Evolutionary conservation across 805 yeast species (phyloP).

Genomic region (Huiozyma naganishii): DNA sequence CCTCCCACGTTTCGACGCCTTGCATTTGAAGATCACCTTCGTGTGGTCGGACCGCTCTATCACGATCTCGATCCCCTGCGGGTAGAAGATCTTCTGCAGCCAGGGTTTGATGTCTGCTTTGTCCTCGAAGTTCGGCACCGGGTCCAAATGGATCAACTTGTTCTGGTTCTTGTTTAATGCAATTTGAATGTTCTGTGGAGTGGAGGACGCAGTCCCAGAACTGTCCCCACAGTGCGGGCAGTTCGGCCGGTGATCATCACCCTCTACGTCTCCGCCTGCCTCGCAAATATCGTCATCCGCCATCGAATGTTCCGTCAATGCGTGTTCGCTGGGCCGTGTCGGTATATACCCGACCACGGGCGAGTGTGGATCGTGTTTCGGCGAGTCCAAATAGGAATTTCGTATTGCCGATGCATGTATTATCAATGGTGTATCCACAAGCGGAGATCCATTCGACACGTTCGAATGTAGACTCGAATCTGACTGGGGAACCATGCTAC

Average conservation of each 20-base stretch:
- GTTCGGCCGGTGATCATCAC: slow-evolving; percentile 1
- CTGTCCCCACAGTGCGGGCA: slow-evolving; percentile 3
- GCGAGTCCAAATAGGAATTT: too few relatives aligned
- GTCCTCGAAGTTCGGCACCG: slow-evolving; percentile 31
- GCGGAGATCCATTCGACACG: too few relatives aligned
- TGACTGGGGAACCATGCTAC: too few relatives aligned
- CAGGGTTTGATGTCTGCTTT: slow-evolving; percentile 51
- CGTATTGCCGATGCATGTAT: too few relatives aligned
- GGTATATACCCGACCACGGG: too few relatives aligned
- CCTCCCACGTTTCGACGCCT: slow-evolving; percentile 29
- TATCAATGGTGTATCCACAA: too few relatives aligned
- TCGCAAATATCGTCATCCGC: background rate
- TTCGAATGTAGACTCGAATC: too few relatives aligned
- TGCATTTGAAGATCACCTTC: slow-evolving; percentile 54
- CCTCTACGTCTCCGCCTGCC: background rate
- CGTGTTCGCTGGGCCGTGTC: too few relatives aligned
- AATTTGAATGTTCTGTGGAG: slow-evolving; percentile 7
- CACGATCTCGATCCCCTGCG: slow-evolving; percentile 43
- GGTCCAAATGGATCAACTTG: slow-evolving; percentile 29
- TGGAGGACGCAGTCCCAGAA: slow-evolving; percentile 2
- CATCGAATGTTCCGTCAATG: background rate
- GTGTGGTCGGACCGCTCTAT: slow-evolving; percentile 52
- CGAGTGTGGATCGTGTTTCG: too few relatives aligned
- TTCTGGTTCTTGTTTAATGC: slow-evolving; percentile 10
- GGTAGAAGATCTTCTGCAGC: slow-evolving; percentile 39